Evolutionary conservation across 2,329 filamentous ascomycete species (phyloP), one percentile per base, ranked within the genome.

Genomic region (Alternaria alternata): DNA sequence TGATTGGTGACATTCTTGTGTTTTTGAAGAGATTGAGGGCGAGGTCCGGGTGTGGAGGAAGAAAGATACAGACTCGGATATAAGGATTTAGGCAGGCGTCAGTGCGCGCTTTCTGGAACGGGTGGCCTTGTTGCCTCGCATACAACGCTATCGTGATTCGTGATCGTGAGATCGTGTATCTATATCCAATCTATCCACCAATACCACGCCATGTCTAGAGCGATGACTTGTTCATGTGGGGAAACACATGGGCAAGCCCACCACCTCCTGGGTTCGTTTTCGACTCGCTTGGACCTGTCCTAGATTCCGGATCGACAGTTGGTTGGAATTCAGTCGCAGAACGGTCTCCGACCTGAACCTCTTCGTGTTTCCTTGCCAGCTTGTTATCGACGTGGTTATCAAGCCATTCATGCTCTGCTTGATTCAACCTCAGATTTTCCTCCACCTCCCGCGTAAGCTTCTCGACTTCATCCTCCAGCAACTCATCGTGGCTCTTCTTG

Each of bases 371-470:
- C 58, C 62, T 64, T 32, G 73, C 68, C 18, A 74, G 63, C 20
- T 73, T 78, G 26, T 68, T 66, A 42, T 73, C 75, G 5, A 70
- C 28, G 42, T 79, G 73, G 3, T 75, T 71, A 2, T 75, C 70
- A 16, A 78, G 54, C 76, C 77, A 79, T 51, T 72, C 63, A 30
- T 75, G 67, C 48, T 77, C 75, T 9, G 64, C 63, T 20, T 72
- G 54, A 2, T 67, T 62, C 8, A 79, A 42, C 41, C 66, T 68
- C 41, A 89, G 71, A 7, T 83, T 85, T 69, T 84, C 78, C 54
- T 89, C 86, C 43, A 89, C 81, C 52, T 88, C 86, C 58, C 80
- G 81, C 0, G 87, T 87, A 30, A 89, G 76, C 63, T 85, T 84
- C 12, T 85, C 83, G 9, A 89, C 82, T 66, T 88, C 86, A 14